Evolutionary conservation across 495 filamentous ascomycete genomes (phyloP), one percentile per base, ranked within the genome.

Genomic region (Cryomyces minteri): DNA sequence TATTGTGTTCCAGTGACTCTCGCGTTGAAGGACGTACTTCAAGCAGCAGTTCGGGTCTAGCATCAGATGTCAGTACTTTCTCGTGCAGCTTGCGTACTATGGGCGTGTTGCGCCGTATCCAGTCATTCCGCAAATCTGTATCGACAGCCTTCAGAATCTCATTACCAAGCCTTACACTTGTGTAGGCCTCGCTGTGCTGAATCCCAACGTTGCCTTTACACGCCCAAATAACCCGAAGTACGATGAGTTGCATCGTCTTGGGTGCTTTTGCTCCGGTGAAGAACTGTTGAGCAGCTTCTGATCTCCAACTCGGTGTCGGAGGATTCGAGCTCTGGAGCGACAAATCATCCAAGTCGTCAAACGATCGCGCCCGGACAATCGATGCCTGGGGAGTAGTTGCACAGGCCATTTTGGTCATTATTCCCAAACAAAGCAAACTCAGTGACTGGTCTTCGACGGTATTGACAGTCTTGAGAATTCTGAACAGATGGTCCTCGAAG

Each of bases 1-100:
- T 47, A 31, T 46, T 28, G 14, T 44, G 29, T 34, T 41, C 6
- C 8, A 31, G 36, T 6, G 43, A n/a, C 32, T 25, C 40, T 29
- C 43, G 10, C n/a, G 28, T n/a, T 34, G 4, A 4, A 41, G 5
- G 6, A 25, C 55, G 43, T 59, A 70, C 71, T 62, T 64, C 58
- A 12, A 68, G 56, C 38, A 69, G 69, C 3, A 72, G 54, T 11
- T 51, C 54, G 2, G 46, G 41, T 39, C 68, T 45, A n/a, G 72
- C 59, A 18, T 56, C 60, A 8, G 47, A 39, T 2, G 52, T 41
- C 11, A 63, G 56, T 5, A 70, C 52, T 56, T 76, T 77, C 30
- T 72, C 66, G 14, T 65, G 60, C 12, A 78, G 48, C 46, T 76
- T 80, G 5, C 61, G 56, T 39, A 71, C 60, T 41, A 68, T 69